Percentiles rank a stretch among this genome's conserved stretches.
Conservation (phyloP, 441 rosid species). For the Populus hybrid region DNA sequence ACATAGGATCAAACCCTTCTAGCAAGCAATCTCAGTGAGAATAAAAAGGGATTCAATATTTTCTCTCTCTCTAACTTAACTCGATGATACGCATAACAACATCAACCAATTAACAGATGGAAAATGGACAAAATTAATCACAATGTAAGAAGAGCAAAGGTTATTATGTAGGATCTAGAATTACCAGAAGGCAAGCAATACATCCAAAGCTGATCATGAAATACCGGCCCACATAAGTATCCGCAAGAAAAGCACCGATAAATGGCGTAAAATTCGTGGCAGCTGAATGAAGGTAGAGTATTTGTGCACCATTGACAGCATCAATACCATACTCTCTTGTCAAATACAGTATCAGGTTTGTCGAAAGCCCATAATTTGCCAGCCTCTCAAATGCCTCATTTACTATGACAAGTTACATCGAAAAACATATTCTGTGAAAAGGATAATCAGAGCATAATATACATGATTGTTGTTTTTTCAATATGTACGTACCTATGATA, state of each 20-base stretch:
- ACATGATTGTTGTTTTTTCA: neutral
- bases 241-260: conserved; percentile 61
- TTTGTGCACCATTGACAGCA: conserved; percentile 38
- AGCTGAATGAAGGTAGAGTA: conserved; percentile 59
- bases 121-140: neutral
- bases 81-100: neutral
- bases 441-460: neutral
- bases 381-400: conserved; percentile 60
- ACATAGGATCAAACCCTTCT: too few relatives aligned
- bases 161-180: neutral
- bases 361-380: conserved; percentile 44
- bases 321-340: conserved; percentile 48
- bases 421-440: neutral
- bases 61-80: neutral
- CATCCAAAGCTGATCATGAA: conserved; percentile 51
- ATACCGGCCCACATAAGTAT: conserved; percentile 61
- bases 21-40: neutral
- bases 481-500: conserved; percentile 39
- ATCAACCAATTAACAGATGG: neutral
- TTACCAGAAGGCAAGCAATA: conserved; percentile 44
- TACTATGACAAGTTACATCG: conserved; percentile 20
- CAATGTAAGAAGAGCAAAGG: neutral
- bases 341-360: conserved; percentile 65
- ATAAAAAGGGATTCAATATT: neutral
- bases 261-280: conserved; percentile 50